phyloP scores from a whole-genome alignment of 2,329 filamentous ascomycete genomes.

The Lecanoromycetidae sp. region DNA sequence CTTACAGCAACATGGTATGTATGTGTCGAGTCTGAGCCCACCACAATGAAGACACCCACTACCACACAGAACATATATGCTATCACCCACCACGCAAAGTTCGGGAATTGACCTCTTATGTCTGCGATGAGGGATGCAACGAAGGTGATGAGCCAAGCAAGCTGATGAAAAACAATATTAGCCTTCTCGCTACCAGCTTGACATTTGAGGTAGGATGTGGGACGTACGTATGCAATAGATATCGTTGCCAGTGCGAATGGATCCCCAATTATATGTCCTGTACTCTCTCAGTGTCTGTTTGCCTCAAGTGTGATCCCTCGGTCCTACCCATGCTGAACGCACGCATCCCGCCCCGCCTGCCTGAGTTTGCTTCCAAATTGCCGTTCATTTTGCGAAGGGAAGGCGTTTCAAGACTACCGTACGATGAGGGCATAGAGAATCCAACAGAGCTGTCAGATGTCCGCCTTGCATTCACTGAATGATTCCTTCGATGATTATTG shows the following conservation, averaged over 20 bases:
- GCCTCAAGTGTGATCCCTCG: constrained; percentile 38
- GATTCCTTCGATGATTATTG: background rate
- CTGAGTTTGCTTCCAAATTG: constrained; percentile 16
- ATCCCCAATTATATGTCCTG: constrained; percentile 88
- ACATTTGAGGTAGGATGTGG: background rate
- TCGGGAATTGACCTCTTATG: constrained; percentile 51
- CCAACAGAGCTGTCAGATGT: background rate
- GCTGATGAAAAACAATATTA: constrained; percentile 38
- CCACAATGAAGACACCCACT: constrained; percentile 63
- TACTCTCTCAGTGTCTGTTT: constrained; percentile 49
- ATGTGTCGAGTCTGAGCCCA: constrained; percentile 71
- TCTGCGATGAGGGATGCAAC: constrained; percentile 68
- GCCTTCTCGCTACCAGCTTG: background rate
- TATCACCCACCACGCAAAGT: constrained; percentile 85
- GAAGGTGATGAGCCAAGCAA: constrained; percentile 91
- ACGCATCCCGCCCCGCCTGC: constrained; percentile 11
- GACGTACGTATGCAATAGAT: constrained; percentile 76
- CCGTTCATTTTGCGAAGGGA: constrained; percentile 19
- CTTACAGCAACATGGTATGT: constrained; percentile 79
- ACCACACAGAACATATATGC: constrained; percentile 80
- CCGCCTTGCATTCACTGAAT: background rate
- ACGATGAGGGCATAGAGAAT: constrained; percentile 17
- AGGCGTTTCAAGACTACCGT: constrained; percentile 17
- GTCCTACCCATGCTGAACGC: constrained; percentile 21
- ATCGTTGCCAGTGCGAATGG: constrained; percentile 91